These are phyloP conservation scores for Microbotryomycetes sp. DNA, from an alignment of 1,284 basidiomycete species.

Conservation along the genomic window DNA sequence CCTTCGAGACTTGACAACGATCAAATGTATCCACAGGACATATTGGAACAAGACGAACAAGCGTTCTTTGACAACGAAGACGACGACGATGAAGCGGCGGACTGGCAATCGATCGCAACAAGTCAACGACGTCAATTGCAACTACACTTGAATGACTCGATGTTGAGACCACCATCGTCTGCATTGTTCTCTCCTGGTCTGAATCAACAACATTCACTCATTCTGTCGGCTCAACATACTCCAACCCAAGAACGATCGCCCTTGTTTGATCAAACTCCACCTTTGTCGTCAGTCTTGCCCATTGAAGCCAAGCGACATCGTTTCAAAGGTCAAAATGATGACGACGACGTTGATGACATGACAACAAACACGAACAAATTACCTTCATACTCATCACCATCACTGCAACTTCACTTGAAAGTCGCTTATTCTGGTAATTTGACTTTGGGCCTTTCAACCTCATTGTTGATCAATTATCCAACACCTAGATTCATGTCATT, in stretches of 20 bases:
- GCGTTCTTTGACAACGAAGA: constrained; percentile 39
- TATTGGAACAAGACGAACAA: background rate
- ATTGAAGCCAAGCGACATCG: background rate
- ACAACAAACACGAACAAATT: background rate
- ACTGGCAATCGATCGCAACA: background rate
- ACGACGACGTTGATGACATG: background rate
- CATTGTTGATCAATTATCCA: constrained; percentile 92
- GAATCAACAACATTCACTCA: background rate
- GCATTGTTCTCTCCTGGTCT: constrained; percentile 3
- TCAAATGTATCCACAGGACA: background rate
- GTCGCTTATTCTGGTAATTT: constrained; percentile 46
- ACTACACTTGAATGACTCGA: background rate
- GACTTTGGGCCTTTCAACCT: constrained; percentile 69
- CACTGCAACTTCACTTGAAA: constrained; percentile 46
- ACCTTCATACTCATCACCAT: constrained; percentile 27
- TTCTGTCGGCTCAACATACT: background rate
- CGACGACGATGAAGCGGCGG: too few relatives aligned
- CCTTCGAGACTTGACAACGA: background rate
- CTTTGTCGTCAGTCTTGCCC: background rate
- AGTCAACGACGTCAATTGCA: background rate
- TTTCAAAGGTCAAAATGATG: background rate
- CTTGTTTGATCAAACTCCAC: background rate
- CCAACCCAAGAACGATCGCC: constrained; percentile 1
- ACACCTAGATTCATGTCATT: constrained; percentile 91
- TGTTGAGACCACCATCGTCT: background rate